phyloP scores from a whole-genome alignment of 106 monocot species.

The Posidonia australis region DNA sequence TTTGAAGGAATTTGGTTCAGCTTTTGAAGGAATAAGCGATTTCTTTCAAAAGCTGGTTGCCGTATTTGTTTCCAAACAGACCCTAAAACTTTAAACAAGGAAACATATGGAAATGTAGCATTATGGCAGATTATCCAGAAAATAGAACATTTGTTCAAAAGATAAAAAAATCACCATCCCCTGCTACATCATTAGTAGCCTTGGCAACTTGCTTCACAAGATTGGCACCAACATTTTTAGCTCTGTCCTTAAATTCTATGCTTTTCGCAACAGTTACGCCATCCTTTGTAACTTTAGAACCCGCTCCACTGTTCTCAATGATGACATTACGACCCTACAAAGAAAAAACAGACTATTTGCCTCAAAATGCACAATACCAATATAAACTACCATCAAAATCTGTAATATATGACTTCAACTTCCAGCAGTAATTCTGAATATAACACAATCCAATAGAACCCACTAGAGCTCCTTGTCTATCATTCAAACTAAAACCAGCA shows the following conservation, averaged over 20 bases:
- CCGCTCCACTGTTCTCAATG: constrained; percentile 42
- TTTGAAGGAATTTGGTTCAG: no score
- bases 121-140: not conserved
- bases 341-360: not conserved
- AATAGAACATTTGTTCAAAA: not conserved
- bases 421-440: not conserved
- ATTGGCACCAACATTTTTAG: constrained; percentile 43
- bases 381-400: not conserved
- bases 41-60: no score
- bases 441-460: not conserved
- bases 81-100: not conserved
- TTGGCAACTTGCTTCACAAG: constrained; percentile 23
- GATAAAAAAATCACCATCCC: constrained; percentile 6
- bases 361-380: not conserved
- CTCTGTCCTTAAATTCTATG: constrained; percentile 59
- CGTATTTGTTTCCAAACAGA: not conserved
- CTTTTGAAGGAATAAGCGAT: no score
- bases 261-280: constrained; percentile 81
- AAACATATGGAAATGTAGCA: not conserved
- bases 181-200: constrained; percentile 15
- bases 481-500: not conserved
- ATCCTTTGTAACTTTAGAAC: constrained; percentile 74
- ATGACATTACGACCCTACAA: constrained; percentile 67
- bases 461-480: not conserved
- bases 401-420: not conserved